These are phyloP conservation scores for Cinnamomum micranthum DNA, from an alignment of 164 flowering plant species.

Conservation along the genomic window DNA sequence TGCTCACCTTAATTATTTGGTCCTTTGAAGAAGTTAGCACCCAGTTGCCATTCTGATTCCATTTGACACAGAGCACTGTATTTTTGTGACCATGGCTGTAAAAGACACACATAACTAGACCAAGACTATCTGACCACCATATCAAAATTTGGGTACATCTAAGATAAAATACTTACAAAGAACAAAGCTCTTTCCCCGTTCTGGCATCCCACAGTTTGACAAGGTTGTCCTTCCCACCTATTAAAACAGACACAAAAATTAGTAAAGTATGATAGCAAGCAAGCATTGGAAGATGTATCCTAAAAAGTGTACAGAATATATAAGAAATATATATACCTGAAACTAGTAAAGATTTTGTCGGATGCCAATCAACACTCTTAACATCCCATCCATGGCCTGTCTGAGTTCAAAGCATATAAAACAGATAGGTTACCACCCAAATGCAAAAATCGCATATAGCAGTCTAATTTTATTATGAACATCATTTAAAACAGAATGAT, in stretches of 20 bases:
- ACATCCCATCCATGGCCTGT: conserved; percentile 99
- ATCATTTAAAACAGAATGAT: background rate
- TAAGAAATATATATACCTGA: conserved; percentile 49
- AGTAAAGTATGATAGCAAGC: background rate
- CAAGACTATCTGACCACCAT: conserved; percentile 1
- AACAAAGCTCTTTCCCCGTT: conserved; percentile 79
- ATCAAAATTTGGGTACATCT: background rate
- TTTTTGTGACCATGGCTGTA: conserved; percentile 99
- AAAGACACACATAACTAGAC: conserved; percentile 15
- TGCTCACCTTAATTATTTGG: conserved; percentile 90
- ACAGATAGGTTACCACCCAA: conserved; percentile 36
- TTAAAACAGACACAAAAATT: background rate
- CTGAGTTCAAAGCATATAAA: conserved; percentile 68
- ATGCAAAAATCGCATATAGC: background rate
- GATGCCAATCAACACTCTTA: conserved; percentile 99
- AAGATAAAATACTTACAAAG: conserved; percentile 61
- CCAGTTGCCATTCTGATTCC: conserved; percentile 99
- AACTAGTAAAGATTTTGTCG: conserved; percentile 88
- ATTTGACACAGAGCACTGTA: conserved; percentile 84
- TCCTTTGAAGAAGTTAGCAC: conserved; percentile 95
- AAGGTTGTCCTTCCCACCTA: conserved; percentile 98
- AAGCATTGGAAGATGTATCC: background rate
- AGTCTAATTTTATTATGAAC: background rate
- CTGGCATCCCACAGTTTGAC: conserved; percentile 99
- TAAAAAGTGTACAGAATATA: background rate